A percentile compares a stretch with the other conserved stretches of the same genome.
Conservation (phyloP, 768 basidiomycete genomes). For the Naganishia onofrii region DNA sequence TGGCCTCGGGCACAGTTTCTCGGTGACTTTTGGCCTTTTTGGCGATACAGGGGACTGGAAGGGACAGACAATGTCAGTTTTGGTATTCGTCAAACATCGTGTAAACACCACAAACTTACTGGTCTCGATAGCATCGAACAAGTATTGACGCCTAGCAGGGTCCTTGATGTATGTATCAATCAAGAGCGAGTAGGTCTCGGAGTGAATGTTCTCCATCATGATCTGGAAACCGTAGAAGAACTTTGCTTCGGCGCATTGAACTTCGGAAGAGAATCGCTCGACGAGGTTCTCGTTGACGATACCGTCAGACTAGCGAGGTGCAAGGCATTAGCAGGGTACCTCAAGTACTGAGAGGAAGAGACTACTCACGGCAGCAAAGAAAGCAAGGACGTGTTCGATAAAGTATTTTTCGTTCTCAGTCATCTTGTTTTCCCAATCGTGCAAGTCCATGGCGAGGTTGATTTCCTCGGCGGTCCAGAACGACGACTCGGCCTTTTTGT, state of each 20-base stretch:
- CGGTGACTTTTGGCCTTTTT: slow-evolving; percentile 53
- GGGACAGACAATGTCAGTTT: slow-evolving; percentile 15
- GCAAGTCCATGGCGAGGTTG: slow-evolving; percentile 50
- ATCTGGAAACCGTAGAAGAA: slow-evolving; percentile 52
- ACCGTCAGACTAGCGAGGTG: slow-evolving; percentile 58
- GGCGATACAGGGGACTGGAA: slow-evolving; percentile 46
- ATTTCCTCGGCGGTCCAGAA: slow-evolving; percentile 53
- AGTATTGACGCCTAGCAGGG: slow-evolving; percentile 47
- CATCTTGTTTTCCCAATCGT: slow-evolving; percentile 53
- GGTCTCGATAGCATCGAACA: slow-evolving; percentile 50
- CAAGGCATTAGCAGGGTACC: neutral
- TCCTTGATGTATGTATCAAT: slow-evolving; percentile 53
- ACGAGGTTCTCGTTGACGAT: slow-evolving; percentile 48
- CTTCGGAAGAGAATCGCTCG: slow-evolving; percentile 49
- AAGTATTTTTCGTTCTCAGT: slow-evolving; percentile 53
- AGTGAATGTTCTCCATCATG: slow-evolving; percentile 53
- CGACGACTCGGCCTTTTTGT: slow-evolving; percentile 49
- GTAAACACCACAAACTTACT: slow-evolving; percentile 37
- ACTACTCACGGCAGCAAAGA: slow-evolving; percentile 69
- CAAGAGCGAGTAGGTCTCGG: slow-evolving; percentile 51
- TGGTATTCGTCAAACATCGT: neutral
- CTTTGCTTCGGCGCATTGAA: slow-evolving; percentile 51
- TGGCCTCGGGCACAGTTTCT: too few relatives aligned
- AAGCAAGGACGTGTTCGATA: slow-evolving; percentile 60
- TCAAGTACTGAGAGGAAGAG: neutral